These are phyloP conservation scores for Ensete ventricosum DNA, from an alignment of 176 grass and related monocot species.

Conservation along the genomic window DNA sequence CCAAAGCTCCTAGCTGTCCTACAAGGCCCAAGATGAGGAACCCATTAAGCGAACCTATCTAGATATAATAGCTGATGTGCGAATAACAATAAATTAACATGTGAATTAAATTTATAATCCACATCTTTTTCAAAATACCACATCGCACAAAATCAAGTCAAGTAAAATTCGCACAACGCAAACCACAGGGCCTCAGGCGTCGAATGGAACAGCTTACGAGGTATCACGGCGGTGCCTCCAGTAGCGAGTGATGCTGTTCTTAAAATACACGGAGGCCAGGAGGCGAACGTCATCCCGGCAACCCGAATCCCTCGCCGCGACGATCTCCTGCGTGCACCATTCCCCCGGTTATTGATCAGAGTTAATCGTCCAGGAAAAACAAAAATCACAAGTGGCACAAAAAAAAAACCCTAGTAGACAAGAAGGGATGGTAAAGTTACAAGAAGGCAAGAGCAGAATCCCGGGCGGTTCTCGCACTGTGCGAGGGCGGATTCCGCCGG, in stretches of 20 bases:
- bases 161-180: neutral
- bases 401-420: neutral
- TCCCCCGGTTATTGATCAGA: neutral
- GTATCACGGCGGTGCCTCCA: conserved; percentile 78
- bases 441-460: conserved; percentile 97
- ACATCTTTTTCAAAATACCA: neutral
- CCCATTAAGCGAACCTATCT: too few species aligned
- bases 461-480: conserved; percentile 74
- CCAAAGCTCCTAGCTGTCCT: too few species aligned
- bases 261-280: conserved; percentile 89
- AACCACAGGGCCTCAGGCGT: neutral
- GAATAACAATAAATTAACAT: too few species aligned
- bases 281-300: conserved; percentile 85
- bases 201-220: conserved; percentile 36
- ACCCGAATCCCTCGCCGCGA: conserved; percentile 56
- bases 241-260: conserved; percentile 94
- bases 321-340: conserved; percentile 67
- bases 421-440: conserved; percentile 25
- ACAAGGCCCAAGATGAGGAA: too few species aligned
- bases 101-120: neutral
- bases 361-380: neutral
- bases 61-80: too few species aligned
- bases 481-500: conserved; percentile 69
- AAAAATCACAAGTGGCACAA: neutral
- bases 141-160: neutral